phyloP scores from a whole-genome alignment of 2,329 filamentous ascomycete species.

The Cercospora janseana region DNA sequence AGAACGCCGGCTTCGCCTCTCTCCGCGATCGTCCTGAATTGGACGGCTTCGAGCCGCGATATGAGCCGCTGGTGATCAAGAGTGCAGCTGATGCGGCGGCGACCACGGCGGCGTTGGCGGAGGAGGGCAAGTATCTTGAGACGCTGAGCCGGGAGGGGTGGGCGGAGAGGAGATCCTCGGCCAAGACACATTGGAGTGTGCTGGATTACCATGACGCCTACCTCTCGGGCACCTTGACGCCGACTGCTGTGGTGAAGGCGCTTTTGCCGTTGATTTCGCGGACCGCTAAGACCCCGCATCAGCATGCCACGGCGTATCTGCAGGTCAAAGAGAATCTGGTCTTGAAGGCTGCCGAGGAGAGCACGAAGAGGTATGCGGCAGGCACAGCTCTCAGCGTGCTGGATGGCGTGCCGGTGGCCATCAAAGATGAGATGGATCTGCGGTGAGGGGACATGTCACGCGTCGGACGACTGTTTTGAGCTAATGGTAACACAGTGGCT shows the following conservation, averaged over 20 bases:
- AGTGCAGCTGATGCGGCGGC: slow-evolving; percentile 22
- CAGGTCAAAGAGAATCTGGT: slow-evolving; percentile 63
- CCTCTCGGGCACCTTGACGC: slow-evolving; percentile 66
- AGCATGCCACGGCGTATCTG: slow-evolving; percentile 72
- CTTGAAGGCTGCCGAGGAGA: slow-evolving; percentile 67
- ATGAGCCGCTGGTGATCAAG: slow-evolving; percentile 59
- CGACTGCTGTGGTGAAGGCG: slow-evolving; percentile 66
- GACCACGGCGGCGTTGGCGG: slow-evolving; percentile 12
- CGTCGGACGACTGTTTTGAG: not conserved
- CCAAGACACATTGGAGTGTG: slow-evolving; percentile 50
- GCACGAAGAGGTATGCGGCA: slow-evolving; percentile 67
- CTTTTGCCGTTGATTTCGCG: slow-evolving; percentile 69
- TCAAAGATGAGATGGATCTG: slow-evolving; percentile 78
- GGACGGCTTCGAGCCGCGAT: slow-evolving; percentile 54
- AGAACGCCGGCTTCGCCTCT: slow-evolving; percentile 64
- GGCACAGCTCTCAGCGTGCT: slow-evolving; percentile 66
- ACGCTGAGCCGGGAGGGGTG: slow-evolving; percentile 21
- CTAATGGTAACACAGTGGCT: slow-evolving; percentile 52
- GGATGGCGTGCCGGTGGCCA: slow-evolving; percentile 77
- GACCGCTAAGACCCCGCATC: slow-evolving; percentile 49
- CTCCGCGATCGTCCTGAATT: slow-evolving; percentile 58
- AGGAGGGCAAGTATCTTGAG: slow-evolving; percentile 8
- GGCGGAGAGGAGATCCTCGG: slow-evolving; percentile 25
- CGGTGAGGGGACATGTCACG: not conserved
- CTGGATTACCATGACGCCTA: slow-evolving; percentile 77